Evolutionary conservation across 2,329 filamentous ascomycete genomes (phyloP).

Genomic region (Claviceps pazoutovae): DNA sequence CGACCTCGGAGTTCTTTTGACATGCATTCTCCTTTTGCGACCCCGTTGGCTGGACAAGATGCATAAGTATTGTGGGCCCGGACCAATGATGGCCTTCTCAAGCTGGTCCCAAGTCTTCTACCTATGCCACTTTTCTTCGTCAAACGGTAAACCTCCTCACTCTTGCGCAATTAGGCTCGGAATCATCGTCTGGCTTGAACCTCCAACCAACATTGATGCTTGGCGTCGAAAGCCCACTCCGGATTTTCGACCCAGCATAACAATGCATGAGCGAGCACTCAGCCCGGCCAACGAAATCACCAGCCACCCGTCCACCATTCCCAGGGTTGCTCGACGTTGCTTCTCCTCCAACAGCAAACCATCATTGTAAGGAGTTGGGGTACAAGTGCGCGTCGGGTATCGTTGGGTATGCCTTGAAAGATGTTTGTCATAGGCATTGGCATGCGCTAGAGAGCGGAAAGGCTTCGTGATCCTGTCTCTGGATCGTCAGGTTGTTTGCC

Average conservation of each 20-base stretch:
- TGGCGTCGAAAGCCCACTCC: not conserved
- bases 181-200: not conserved
- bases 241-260: not conserved
- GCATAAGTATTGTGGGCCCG: not conserved
- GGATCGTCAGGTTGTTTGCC: not conserved
- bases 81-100: not conserved
- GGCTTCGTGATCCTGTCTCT: not conserved
- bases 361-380: not conserved
- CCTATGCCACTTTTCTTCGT: not conserved
- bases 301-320: not conserved
- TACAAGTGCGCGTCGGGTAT: constrained; percentile 3
- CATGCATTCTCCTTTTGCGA: not conserved
- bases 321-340: not conserved
- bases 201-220: not conserved
- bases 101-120: not conserved
- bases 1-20: not conserved
- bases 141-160: not conserved
- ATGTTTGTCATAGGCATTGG: not conserved
- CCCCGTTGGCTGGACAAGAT: not conserved
- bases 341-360: not conserved
- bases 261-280: not conserved
- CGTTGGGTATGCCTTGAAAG: constrained; percentile 1
- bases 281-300: not conserved
- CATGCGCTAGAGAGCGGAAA: not conserved
- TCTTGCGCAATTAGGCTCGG: not conserved